These are phyloP conservation scores for Alternaria dauci DNA, from an alignment of 2,329 filamentous ascomycete genomes.

Conservation along the genomic window DNA sequence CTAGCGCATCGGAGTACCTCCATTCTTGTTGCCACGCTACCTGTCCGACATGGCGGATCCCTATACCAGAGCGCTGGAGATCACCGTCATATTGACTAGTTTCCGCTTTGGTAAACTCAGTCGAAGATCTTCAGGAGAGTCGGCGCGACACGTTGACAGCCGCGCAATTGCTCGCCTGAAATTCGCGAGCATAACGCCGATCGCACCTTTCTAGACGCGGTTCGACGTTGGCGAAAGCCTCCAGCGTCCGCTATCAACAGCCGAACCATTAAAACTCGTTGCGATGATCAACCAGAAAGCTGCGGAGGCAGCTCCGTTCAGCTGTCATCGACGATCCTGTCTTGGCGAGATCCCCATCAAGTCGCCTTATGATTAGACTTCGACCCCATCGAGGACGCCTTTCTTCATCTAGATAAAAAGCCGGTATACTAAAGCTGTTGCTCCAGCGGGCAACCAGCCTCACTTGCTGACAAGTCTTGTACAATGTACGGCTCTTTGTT, in stretches of 20 bases:
- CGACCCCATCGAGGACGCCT: not conserved
- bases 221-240: constrained; percentile 11
- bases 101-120: constrained; percentile 13
- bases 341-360: not conserved
- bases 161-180: constrained; percentile 2
- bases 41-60: constrained; percentile 9
- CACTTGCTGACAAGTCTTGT: not conserved
- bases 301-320: constrained; percentile 6
- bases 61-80: constrained; percentile 11
- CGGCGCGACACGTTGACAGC: constrained; percentile 4
- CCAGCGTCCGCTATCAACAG: constrained; percentile 9
- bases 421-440: constrained; percentile 1
- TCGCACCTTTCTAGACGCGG: constrained; percentile 5
- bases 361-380: constrained; percentile 11
- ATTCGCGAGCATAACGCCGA: not conserved
- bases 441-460: not conserved
- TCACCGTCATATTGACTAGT: constrained; percentile 11
- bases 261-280: not conserved
- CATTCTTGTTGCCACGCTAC: constrained; percentile 5
- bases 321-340: not conserved
- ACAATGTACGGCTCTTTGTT: not conserved
- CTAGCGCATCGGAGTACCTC: not conserved
- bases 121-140: constrained; percentile 10
- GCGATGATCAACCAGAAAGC: not conserved
- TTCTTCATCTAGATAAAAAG: not conserved